These are phyloP conservation scores for Boletus patriciae DNA, from an alignment of 768 basidiomycete genomes.

Conservation along the genomic window DNA sequence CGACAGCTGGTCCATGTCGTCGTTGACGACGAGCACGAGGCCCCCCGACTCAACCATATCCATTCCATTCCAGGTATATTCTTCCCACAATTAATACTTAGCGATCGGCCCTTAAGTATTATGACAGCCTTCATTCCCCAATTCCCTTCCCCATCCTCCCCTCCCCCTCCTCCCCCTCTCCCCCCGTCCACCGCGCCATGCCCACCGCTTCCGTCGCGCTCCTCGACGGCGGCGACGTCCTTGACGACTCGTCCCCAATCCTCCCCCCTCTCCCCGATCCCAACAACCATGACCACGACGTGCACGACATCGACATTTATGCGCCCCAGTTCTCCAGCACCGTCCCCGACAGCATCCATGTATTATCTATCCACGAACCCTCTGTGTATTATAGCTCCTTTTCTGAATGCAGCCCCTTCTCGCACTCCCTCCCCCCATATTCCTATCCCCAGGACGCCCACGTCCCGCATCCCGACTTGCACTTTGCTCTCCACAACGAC, in stretches of 20 bases:
- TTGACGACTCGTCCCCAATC: constrained; percentile 11
- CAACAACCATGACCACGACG: constrained; percentile 27
- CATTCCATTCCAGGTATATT: constrained; percentile 8
- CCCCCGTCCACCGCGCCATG: constrained; percentile 18
- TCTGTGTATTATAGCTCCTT: constrained; percentile 36
- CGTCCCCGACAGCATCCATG: constrained; percentile 25
- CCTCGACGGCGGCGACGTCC: constrained; percentile 22
- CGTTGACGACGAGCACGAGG: constrained; percentile 29
- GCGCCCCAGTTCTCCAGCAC: constrained; percentile 19
- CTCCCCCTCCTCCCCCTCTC: background rate
- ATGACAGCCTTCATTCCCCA: constrained; percentile 28
- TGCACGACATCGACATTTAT: constrained; percentile 36
- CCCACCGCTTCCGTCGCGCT: constrained; percentile 18
- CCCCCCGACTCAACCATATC: background rate
- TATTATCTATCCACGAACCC: constrained; percentile 36
- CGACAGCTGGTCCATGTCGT: constrained; percentile 27
- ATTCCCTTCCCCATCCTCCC: constrained; percentile 19
- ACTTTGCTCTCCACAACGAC: constrained; percentile 27
- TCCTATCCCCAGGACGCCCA: constrained; percentile 29
- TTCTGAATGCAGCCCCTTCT: constrained; percentile 25
- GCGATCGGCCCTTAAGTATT: constrained; percentile 32
- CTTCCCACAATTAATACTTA: constrained; percentile 25
- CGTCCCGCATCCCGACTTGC: constrained; percentile 28
- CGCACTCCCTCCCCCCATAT: constrained; percentile 22
- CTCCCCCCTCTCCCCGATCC: constrained; percentile 26